phyloP scores from a whole-genome alignment of 192 early-diverging fungal genomes.

The Chytriomyces sp. region DNA sequence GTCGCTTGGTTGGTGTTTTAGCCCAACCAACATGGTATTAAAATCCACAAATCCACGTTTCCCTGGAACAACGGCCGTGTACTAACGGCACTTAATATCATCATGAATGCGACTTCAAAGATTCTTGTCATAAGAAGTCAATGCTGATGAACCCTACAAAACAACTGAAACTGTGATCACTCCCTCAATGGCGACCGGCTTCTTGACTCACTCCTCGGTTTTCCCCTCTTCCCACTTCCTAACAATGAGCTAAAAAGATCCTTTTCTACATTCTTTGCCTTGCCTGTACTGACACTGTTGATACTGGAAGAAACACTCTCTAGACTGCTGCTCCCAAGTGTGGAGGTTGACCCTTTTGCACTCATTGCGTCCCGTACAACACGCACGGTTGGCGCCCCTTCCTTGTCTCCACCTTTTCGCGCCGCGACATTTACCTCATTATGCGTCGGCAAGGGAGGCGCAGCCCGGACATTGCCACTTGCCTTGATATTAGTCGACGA shows the following conservation, averaged over 20 bases:
- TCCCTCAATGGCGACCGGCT: constrained; percentile 21
- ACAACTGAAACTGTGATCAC: too few species aligned
- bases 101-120: too few species aligned
- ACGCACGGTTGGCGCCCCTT: too few species aligned
- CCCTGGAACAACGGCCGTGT: too few species aligned
- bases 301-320: neutral
- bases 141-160: too few species aligned
- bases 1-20: too few species aligned
- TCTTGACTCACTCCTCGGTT: neutral
- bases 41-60: too few species aligned
- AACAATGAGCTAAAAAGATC: constrained; percentile 4
- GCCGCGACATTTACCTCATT: neutral
- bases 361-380: too few species aligned
- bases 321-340: constrained; percentile 8
- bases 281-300: neutral
- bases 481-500: neutral
- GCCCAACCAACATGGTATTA: too few species aligned
- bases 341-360: neutral
- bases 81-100: too few species aligned
- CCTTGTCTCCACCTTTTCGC: neutral
- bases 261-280: neutral
- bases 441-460: neutral
- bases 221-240: constrained; percentile 11
- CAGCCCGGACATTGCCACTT: neutral
- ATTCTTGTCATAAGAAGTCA: too few species aligned